Evolutionary conservation across 352 stramenopile genomes (phyloP).

Genomic region (Globisporangium solare): DNA sequence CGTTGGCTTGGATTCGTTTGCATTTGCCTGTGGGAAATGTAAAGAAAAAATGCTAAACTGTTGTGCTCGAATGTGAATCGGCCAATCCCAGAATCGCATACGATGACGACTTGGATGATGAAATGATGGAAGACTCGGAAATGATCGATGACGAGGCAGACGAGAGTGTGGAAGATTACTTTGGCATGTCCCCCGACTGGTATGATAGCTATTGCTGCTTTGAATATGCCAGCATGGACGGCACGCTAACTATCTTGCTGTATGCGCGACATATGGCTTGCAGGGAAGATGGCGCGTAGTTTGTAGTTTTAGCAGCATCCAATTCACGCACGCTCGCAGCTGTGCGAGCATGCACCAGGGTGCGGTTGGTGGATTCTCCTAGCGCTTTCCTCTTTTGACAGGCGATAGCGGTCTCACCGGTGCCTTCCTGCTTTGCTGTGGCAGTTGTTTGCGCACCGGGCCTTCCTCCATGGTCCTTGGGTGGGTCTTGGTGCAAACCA

Average conservation of each 20-base stretch:
- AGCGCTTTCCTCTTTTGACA: conserved; percentile 14
- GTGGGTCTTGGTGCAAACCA: conserved; percentile 4
- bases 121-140: conserved; percentile 70
- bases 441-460: conserved; percentile 7
- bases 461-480: conserved; percentile 4
- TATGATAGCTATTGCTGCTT: conserved; percentile 21
- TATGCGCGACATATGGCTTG: not conserved
- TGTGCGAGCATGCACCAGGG: conserved; percentile 9
- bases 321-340: not conserved
- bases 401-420: conserved; percentile 14
- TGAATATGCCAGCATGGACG: too few species aligned
- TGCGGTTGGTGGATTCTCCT: conserved; percentile 16
- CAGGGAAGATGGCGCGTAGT: conserved; percentile 61
- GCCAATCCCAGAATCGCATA: conserved; percentile 35
- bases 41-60: conserved; percentile 1
- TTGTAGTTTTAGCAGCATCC: conserved; percentile 2
- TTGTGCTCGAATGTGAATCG: conserved; percentile 4
- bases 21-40: not conserved
- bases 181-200: conserved; percentile 84
- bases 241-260: too few species aligned
- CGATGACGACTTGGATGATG: conserved; percentile 71
- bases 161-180: conserved; percentile 80
- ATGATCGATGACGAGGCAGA: conserved; percentile 72
- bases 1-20: conserved; percentile 10
- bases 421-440: conserved; percentile 13